A percentile compares a stretch with the other conserved stretches of the same genome.
phyloP scores from a whole-genome alignment of 179 eudicot species.

The Monotropa hypopitys region DNA sequence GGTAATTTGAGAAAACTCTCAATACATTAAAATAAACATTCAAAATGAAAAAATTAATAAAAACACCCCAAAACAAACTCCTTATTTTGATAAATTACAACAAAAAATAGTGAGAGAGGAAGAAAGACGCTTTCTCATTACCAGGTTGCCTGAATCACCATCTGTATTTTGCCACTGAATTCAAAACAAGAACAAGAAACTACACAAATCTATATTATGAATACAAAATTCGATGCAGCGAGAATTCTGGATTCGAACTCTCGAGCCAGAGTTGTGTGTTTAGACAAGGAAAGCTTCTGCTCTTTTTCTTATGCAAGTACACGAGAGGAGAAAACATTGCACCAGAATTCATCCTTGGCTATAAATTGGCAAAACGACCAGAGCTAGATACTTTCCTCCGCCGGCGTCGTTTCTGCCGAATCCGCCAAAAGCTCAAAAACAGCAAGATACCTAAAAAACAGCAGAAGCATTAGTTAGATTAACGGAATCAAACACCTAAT shows the following conservation, averaged over 20 bases:
- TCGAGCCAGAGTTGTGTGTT: not conserved
- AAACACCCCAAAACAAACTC: too few species aligned
- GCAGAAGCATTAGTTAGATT: not conserved
- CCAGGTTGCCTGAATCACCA: too few species aligned
- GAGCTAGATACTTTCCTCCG: constrained; percentile 66
- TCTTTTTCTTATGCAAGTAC: not conserved
- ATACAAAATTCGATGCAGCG: constrained; percentile 8
- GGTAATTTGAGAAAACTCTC: too few species aligned
- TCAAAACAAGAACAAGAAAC: not conserved
- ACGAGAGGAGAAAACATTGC: not conserved
- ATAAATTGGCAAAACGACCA: constrained; percentile 34
- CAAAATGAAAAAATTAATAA: too few species aligned
- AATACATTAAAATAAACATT: too few species aligned
- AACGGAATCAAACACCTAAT: not conserved
- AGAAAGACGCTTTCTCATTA: not conserved
- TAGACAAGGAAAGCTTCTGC: not conserved
- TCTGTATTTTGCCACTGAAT: not conserved
- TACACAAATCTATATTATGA: constrained; percentile 5
- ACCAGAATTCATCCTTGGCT: constrained; percentile 11
- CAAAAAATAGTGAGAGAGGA: too few species aligned
- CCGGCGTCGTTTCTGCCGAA: constrained; percentile 66
- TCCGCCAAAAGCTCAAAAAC: constrained; percentile 68
- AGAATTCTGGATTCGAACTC: not conserved
- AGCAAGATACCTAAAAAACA: constrained; percentile 47
- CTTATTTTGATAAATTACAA: too few species aligned